Evolutionary conservation across 495 filamentous ascomycete species (phyloP), one percentile per base, ranked within the genome.

Genomic region (Neurospora intermedia): DNA sequence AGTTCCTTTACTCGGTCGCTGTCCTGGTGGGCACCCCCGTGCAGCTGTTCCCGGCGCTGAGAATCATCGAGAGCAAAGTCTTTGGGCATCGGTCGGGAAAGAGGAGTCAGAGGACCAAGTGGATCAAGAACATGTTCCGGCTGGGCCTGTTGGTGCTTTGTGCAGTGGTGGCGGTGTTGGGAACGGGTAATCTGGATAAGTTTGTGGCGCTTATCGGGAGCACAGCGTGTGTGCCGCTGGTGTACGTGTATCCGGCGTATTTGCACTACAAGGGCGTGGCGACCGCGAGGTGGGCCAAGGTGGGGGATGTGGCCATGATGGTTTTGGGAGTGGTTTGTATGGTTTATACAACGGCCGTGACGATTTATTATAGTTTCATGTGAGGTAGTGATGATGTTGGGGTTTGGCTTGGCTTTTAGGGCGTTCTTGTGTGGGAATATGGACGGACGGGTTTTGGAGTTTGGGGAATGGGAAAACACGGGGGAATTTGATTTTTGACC

Each of bases 221-320:
- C 23, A 86, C 89, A 72, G 89, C 89, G 4, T 91, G 89, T 70
- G 86, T 99, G 73, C 96, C 96, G 13, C 83, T 99, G 69, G 95
- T 98, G 69, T 98, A 97, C 80, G 94, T 99, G 45, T 99, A 99
- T 81, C 96, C 96, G 72, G 83, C 89, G 6, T 88, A 81, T 70
- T 76, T 91, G 72, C 90, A 92, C 76, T 89, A 83, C 73, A 87
- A 84, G 72, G 89, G 87, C 2, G 81, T 90, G 20, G 90, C 90
- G 13, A 80, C 80, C 23, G 83, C 81, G 4, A 78, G 75, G 74
- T 80, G 79, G 76, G 83, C 73, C 4, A 88, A 85, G 78, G 73
- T 78, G 13, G 85, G 84, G 1, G 89, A 92, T 79, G 38, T 88
- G 16, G 70, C 82, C 0, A 82, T 91, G 80, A 86, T 89, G 80